Percentiles rank a stretch among this genome's conserved stretches.
Conservation (phyloP, 441 rosid species). For the Lepidium campestre region DNA sequence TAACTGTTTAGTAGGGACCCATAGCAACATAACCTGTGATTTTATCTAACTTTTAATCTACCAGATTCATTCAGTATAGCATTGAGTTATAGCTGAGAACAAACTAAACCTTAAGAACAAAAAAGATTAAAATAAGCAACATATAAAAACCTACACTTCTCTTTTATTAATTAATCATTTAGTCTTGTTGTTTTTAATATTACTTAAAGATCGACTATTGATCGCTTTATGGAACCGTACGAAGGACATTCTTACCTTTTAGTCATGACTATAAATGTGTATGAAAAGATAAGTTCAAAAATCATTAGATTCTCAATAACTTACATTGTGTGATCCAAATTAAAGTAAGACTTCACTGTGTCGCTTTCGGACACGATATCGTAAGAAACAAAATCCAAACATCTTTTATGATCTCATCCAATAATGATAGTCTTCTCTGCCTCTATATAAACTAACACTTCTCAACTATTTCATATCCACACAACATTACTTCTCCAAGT, state of each 20-base stretch:
- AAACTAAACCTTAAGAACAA: too few relatives aligned
- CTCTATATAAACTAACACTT: constrained; percentile 23
- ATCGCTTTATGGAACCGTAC: constrained; percentile 19
- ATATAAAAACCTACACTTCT: neutral
- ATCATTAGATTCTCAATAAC: constrained; percentile 10
- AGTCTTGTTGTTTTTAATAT: too few relatives aligned
- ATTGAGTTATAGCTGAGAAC: neutral
- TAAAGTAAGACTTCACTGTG: constrained; percentile 7
- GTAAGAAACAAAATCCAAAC: constrained; percentile 22
- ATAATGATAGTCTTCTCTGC: constrained; percentile 8
- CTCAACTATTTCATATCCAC: constrained; percentile 19
- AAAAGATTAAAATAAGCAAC: too few relatives aligned
- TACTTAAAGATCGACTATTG: neutral
- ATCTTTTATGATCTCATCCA: constrained; percentile 16
- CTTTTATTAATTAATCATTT: neutral
- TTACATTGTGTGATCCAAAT: constrained; percentile 18
- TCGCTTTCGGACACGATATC: constrained; percentile 28
- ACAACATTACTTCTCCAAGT: neutral
- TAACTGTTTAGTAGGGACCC: neutral
- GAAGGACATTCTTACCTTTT: constrained; percentile 20
- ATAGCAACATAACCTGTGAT: neutral
- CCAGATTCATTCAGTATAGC: too few relatives aligned
- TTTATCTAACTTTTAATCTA: neutral
- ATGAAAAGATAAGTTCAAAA: neutral
- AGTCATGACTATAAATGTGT: neutral